Percentiles rank a stretch among this genome's conserved stretches.
phyloP scores from a whole-genome alignment of 306 rosid genomes.

The Amphicarpaea edgeworthii region DNA sequence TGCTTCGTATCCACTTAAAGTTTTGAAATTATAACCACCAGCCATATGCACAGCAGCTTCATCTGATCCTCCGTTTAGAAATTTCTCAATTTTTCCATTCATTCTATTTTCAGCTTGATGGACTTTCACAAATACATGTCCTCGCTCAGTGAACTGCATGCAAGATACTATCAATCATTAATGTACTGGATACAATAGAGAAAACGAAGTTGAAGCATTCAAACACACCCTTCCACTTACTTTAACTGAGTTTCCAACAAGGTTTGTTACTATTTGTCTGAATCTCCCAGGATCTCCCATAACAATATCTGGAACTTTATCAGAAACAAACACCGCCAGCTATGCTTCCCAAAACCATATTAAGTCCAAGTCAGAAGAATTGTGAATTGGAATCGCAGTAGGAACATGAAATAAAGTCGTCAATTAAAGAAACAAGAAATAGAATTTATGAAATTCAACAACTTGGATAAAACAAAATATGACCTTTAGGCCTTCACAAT shows the following conservation, averaged over 20 bases:
- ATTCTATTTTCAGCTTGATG: constrained; percentile 70
- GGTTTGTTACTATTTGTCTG: constrained; percentile 95
- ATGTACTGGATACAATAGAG: constrained; percentile 2
- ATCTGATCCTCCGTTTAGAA: constrained; percentile 67
- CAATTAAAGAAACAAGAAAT: constrained; percentile 23
- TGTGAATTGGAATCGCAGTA: constrained; percentile 33
- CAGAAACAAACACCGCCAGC: constrained; percentile 97
- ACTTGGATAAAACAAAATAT: constrained; percentile 3
- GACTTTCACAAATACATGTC: constrained; percentile 92
- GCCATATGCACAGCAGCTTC: constrained; percentile 52
- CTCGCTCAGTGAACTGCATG: constrained; percentile 98
- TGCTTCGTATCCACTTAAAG: constrained; percentile 88
- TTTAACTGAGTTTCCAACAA: constrained; percentile 97
- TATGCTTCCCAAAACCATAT: constrained; percentile 57
- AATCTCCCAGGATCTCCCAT: constrained; percentile 98
- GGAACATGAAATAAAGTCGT: constrained; percentile 45
- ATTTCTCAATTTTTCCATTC: constrained; percentile 61
- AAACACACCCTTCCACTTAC: constrained; percentile 51
- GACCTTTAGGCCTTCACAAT: constrained; percentile 1
- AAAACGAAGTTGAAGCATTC: constrained; percentile 1
- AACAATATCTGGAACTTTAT: constrained; percentile 87
- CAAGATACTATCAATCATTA: constrained; percentile 48
- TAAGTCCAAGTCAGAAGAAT: constrained; percentile 38
- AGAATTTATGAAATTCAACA: constrained; percentile 9
- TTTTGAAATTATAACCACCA: constrained; percentile 65